Base-by-base conservation (phyloP, 2,329 filamentous ascomycete species). In the Cercospora canescens region DNA sequence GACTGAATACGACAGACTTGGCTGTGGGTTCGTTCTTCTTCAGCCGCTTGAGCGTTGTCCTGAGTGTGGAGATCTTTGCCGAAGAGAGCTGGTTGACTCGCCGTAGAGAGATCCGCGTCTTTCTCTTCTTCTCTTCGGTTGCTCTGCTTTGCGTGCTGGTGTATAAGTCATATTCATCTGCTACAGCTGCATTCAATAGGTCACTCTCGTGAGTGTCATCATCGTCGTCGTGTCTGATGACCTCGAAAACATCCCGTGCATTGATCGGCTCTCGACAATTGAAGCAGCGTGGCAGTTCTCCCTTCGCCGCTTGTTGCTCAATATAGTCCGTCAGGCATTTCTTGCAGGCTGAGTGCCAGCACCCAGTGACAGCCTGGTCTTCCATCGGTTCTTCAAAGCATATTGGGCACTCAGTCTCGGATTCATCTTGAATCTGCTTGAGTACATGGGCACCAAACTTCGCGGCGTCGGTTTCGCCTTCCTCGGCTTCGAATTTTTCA, bases 261-360 rank as follows among this genome's bases (percentile, higher is more conserved):
- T 90, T 95, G 74, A 99, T 89, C 12, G 88, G 84, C 72, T 93
- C 91, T 34, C 95, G 91, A 76, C 95, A 99, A 70, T 91, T 94
- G 81, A 97, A 96, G 79, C 95, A 99, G 9, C 90, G 87, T 1
- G 95, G 91, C 0, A 90, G 78, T 58, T 92, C 86, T 50, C 89
- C 88, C 65, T 90, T 92, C 71, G 92, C 89, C 4, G 85, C 90
- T 77, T 97, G 91, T 74, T 97, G 93, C 69, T 91, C 88, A 74
- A 99, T 96, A 72, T 93, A 97, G 72, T 93, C 89, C 1, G 96
- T 82, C n/a, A 98, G 81, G 73, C 95, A 99, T 68, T 92, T 90
- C 79, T 95, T 97, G 82, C 95, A 99, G 0, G 95, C 94, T 35
- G 92, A 96, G 78, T 99, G 95, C 93, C 95, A 99, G 79, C 95